A percentile compares a stretch with the other conserved stretches of the same genome.
phyloP scores from a whole-genome alignment of 2,329 filamentous ascomycete species.

The Alternaria incomplexa region DNA sequence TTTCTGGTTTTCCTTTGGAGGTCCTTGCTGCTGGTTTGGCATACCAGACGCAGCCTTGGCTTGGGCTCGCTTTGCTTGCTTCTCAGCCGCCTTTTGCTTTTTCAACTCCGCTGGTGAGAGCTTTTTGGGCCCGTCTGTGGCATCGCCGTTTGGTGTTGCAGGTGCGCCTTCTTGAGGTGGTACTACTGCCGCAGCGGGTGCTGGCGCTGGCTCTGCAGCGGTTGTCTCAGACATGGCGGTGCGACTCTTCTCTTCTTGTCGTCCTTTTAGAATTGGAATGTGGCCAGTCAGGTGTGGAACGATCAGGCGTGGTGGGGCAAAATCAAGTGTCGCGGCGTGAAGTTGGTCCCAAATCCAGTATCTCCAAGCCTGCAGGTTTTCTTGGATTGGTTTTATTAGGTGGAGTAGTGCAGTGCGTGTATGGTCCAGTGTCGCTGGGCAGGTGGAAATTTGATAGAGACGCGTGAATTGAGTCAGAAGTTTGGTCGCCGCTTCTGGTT shows the following conservation, averaged over 20 bases:
- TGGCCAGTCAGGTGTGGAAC: slow-evolving; percentile 7
- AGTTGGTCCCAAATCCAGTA: background rate
- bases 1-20: slow-evolving; percentile 39
- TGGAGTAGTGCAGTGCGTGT: background rate
- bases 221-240: slow-evolving; percentile 35
- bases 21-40: slow-evolving; percentile 45
- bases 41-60: slow-evolving; percentile 57
- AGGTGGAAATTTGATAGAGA: slow-evolving; percentile 23
- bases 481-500: slow-evolving; percentile 4
- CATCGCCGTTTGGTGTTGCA: slow-evolving; percentile 26
- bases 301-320: slow-evolving; percentile 15
- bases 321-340: background rate
- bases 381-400: background rate
- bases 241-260: background rate
- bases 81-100: slow-evolving; percentile 88
- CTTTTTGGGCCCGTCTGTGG: slow-evolving; percentile 55
- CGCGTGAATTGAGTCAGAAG: slow-evolving; percentile 28
- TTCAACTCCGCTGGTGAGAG: slow-evolving; percentile 81
- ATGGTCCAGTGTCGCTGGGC: slow-evolving; percentile 6
- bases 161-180: slow-evolving; percentile 12
- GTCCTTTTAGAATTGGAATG: background rate
- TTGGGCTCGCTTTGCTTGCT: slow-evolving; percentile 81
- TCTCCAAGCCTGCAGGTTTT: background rate
- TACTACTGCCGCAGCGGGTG: slow-evolving; percentile 12
- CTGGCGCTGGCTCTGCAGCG: slow-evolving; percentile 22